Evolutionary conservation across 768 basidiomycete genomes (phyloP), one percentile per base, ranked within the genome.

Genomic region (Agrocybe chaxingu): DNA sequence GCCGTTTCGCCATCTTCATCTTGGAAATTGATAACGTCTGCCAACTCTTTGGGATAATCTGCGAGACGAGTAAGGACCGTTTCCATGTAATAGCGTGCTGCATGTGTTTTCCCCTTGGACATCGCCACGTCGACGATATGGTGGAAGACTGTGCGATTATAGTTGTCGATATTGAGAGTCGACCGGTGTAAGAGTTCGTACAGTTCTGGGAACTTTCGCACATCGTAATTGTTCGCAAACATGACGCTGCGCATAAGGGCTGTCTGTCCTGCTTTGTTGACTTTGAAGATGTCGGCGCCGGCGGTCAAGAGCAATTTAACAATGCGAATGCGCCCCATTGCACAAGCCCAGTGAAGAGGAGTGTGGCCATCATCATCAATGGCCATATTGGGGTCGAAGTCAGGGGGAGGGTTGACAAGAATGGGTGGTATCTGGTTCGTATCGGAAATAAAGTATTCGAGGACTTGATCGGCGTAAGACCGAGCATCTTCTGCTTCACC

Each of bases 191-290:
- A 70, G 10, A 99, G 81, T 65, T 98, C 95, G 70, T 97, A 98
- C 12, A 99, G 75, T 66, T 98, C 96, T 2, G 94, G 92, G 61
- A 99, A 99, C 68, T 99, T 99, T 57, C 97, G 90, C 42, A 98
- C 89, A 67, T 99, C 97, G 65, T 99, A 99, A 66, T 98, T 99
- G 69, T 99, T 99, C 44, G 92, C 92, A 67, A 98, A 99, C 96
- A 98, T 98, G 60, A 99, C 97, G 61, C 87, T 88, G 11, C 97
- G 91, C 97, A 99, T 99, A 38, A 99, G 73, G 1, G 96, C 89
- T 10, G 97, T 98, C 68, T 98, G 97, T 3, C 97, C 97, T 8
- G 92, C 83, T 62, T 89, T 91, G 73, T 98, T 99, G 56, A 95
- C 93, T 57, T 89, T 87, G 77, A 96, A 99, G 56, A 97, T 92